A percentile compares a stretch with the other conserved stretches of the same genome.
Evolutionary conservation across 1,139 yeast species (phyloP).

Genomic region (Candida freyschussii): DNA sequence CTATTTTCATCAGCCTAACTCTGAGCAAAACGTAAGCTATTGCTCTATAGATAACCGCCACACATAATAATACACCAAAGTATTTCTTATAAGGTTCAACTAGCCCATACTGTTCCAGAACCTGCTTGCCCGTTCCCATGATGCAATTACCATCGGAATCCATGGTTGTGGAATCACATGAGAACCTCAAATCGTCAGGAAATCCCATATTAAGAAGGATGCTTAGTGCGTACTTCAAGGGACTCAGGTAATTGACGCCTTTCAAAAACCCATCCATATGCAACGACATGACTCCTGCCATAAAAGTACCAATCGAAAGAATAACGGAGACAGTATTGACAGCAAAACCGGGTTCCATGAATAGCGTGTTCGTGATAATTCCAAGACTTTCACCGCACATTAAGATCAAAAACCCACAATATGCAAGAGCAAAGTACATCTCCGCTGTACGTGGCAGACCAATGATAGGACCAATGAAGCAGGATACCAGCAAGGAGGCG

Average conservation of each 20-base stretch:
- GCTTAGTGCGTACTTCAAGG: constrained; percentile 60
- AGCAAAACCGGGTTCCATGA: constrained; percentile 74
- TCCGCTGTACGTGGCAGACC: constrained; percentile 69
- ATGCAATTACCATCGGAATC: constrained; percentile 40
- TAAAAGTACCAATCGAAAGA: constrained; percentile 66
- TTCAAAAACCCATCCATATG: constrained; percentile 65
- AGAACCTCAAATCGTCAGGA: constrained; percentile 33
- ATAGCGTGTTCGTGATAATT: constrained; percentile 66
- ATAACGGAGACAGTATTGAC: constrained; percentile 64
- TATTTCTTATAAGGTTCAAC: constrained; percentile 25
- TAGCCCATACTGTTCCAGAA: constrained; percentile 42
- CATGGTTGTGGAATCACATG: constrained; percentile 33
- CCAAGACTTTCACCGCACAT: constrained; percentile 85
- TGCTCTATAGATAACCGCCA: constrained; percentile 32
- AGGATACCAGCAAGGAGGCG: constrained; percentile 54
- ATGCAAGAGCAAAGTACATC: constrained; percentile 62
- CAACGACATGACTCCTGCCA: constrained; percentile 83
- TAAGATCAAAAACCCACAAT: constrained; percentile 51
- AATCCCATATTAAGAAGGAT: constrained; percentile 44
- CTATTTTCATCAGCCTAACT: constrained; percentile 25
- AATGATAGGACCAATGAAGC: constrained; percentile 59
- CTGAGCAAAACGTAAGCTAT: constrained; percentile 31
- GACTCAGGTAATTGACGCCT: constrained; percentile 71
- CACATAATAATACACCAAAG: constrained; percentile 31
- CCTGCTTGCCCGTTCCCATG: constrained; percentile 45